Evolutionary conservation across 352 stramenopile species (phyloP).

Genomic region (Phytophthora tentaculata): DNA sequence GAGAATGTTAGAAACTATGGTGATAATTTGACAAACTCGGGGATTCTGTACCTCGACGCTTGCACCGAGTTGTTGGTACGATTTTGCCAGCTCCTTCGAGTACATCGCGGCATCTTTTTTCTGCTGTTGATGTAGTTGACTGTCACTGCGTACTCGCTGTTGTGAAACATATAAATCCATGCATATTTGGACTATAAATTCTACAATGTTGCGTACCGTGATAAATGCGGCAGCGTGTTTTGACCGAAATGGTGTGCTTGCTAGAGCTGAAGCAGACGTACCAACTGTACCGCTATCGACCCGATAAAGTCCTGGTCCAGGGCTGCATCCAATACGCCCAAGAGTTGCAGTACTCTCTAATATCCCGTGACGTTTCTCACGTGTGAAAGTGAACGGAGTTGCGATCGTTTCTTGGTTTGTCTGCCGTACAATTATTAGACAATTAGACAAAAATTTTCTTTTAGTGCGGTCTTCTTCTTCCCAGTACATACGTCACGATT

Average conservation of each 20-base stretch:
- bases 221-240: constrained; percentile 47
- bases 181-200: too few species aligned
- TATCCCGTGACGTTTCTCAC: constrained; percentile 52
- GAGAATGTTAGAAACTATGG: neutral
- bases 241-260: constrained; percentile 29
- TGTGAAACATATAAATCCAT: neutral
- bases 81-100: constrained; percentile 64
- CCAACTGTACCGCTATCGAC: constrained; percentile 22
- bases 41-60: constrained; percentile 39
- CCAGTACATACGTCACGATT: too few species aligned
- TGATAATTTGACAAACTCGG: neutral
- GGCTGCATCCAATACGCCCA: constrained; percentile 26
- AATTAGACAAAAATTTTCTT: too few species aligned
- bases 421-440: constrained; percentile 35
- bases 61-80: constrained; percentile 48
- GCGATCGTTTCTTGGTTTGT: constrained; percentile 51
- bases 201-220: constrained; percentile 34
- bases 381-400: constrained; percentile 56
- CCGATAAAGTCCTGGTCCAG: constrained; percentile 31
- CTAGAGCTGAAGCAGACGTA: constrained; percentile 23
- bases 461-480: too few species aligned
- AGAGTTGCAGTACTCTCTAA: constrained; percentile 40
- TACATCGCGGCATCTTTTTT: constrained; percentile 35
- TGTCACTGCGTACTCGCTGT: constrained; percentile 49
- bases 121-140: constrained; percentile 35